Base-by-base conservation (phyloP, 768 basidiomycete genomes). In the Daedaleopsis nitida region DNA sequence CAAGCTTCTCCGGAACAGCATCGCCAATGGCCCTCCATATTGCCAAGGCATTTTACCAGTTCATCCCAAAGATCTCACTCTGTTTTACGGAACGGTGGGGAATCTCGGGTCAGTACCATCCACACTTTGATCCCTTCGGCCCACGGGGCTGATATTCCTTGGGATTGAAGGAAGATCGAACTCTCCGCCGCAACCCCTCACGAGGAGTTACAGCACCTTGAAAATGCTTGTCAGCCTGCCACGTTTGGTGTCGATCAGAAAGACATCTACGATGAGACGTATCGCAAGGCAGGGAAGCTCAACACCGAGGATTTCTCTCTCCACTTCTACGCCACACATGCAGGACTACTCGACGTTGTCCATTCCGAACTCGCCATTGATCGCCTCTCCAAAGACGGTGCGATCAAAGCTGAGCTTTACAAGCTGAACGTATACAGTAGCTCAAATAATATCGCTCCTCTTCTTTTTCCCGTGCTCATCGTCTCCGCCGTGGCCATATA, bases 271-370 rank as follows among this genome's bases (percentile, higher is more conserved):
- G 81, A 81, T 57, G 77, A 79, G 48, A 67, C 74, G 5, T 82
- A 81, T 57, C 72, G 80, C 21, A 81, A 78, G 63, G 80, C 76
- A 1, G 73, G 77, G 3, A 81, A 81, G 67, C 65, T 83, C 64
- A 78, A 80, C 49, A 42, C 54, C 0, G 43, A 56, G 2, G 53
- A 71, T 17, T 83, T 84, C 59, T 52, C 74, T 0, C 69, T 72
- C 4, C 72, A 68, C 1, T 71, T 81, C 44, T 68, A 74, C 19
- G 63, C 73, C 10, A 65, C 65, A 9, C 55, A 57, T 14, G 57
- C 55, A 8, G 75, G 73, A 7, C 53, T 80, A 2, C 27, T 76
- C 16, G 72, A 75, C 5, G 14, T 19, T 21, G 47, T 65, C 10
- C 62, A 76, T 34, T 63, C 60, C 1, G 55, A 66, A 16, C 63